Percentiles rank a stretch among this genome's conserved stretches.
Conservation (phyloP, 2,329 filamentous ascomycete species). For the Chaetomiaceae sp. region DNA sequence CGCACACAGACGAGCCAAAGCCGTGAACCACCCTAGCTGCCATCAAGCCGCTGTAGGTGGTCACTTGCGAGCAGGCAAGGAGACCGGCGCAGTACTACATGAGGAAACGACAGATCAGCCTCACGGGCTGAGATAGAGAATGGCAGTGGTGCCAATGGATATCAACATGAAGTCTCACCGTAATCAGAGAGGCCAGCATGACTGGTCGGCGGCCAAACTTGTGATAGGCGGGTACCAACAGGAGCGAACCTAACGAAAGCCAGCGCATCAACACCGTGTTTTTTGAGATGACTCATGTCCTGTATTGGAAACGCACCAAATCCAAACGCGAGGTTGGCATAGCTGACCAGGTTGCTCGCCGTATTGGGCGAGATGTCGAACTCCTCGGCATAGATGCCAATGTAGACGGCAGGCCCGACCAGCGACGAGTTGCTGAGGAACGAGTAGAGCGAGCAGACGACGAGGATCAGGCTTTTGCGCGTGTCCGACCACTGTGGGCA, state of each 20-base stretch:
- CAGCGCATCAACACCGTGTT: not conserved
- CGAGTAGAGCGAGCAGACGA: conserved; percentile 47
- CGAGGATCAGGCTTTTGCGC: conserved; percentile 50
- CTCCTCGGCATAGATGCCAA: conserved; percentile 43
- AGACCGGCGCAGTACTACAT: conserved; percentile 32
- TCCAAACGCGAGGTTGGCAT: conserved; percentile 53
- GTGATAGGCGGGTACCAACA: conserved; percentile 50
- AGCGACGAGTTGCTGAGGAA: conserved; percentile 51
- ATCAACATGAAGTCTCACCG: conserved; percentile 22
- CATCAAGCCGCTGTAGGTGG: conserved; percentile 30
- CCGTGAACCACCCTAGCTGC: conserved; percentile 30
- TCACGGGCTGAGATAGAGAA: not conserved
- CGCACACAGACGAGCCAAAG: conserved; percentile 33
- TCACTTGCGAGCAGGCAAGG: conserved; percentile 30
- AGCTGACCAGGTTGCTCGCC: conserved; percentile 49
- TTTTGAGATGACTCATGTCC: not conserved
- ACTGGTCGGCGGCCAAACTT: conserved; percentile 35
- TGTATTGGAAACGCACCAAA: conserved; percentile 35
- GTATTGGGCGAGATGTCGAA: conserved; percentile 42
- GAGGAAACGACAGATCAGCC: not conserved
- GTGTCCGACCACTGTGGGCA: conserved; percentile 40
- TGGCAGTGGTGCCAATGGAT: not conserved
- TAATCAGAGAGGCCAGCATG: conserved; percentile 33
- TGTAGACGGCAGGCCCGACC: conserved; percentile 49
- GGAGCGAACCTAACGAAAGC: conserved; percentile 36